These are phyloP conservation scores for Conringia planisiliqua DNA, from an alignment of 345 rosid genomes.

Conservation along the genomic window DNA sequence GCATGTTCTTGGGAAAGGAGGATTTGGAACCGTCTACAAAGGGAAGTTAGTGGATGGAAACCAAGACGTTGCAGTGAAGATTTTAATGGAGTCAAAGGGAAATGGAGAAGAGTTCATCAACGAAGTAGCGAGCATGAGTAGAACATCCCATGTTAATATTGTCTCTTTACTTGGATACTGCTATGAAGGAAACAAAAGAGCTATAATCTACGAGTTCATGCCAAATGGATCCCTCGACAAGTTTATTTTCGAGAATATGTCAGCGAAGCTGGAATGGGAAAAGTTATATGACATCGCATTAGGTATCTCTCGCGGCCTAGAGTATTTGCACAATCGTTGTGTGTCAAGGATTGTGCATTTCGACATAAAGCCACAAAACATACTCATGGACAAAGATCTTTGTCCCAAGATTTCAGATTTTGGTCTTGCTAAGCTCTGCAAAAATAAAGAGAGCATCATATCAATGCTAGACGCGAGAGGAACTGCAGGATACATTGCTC, in stretches of 20 bases:
- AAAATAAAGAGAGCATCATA: constrained; percentile 31
- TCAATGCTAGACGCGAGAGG: constrained; percentile 38
- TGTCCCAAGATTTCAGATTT: constrained; percentile 45
- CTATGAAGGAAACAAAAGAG: neutral
- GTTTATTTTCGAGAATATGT: neutral
- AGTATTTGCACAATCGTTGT: neutral
- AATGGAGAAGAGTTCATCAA: constrained; percentile 46
- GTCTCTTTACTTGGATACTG: constrained; percentile 31
- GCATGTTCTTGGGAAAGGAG: constrained; percentile 32
- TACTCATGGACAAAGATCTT: constrained; percentile 35
- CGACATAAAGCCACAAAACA: neutral
- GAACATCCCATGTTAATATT: constrained; percentile 48
- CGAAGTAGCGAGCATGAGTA: constrained; percentile 49
- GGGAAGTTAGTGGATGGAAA: constrained; percentile 14
- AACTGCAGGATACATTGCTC: constrained; percentile 44
- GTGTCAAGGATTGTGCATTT: too few species aligned
- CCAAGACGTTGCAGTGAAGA: constrained; percentile 29
- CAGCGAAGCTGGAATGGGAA: neutral
- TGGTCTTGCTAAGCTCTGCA: constrained; percentile 44
- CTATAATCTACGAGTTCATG: neutral
- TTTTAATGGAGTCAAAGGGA: constrained; percentile 11
- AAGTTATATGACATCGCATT: neutral
- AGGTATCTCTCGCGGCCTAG: neutral
- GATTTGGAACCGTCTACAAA: constrained; percentile 20
- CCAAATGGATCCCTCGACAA: neutral